These are phyloP conservation scores for Aureobasidium sp. DNA, from an alignment of 2,329 filamentous ascomycete species.

Conservation along the genomic window DNA sequence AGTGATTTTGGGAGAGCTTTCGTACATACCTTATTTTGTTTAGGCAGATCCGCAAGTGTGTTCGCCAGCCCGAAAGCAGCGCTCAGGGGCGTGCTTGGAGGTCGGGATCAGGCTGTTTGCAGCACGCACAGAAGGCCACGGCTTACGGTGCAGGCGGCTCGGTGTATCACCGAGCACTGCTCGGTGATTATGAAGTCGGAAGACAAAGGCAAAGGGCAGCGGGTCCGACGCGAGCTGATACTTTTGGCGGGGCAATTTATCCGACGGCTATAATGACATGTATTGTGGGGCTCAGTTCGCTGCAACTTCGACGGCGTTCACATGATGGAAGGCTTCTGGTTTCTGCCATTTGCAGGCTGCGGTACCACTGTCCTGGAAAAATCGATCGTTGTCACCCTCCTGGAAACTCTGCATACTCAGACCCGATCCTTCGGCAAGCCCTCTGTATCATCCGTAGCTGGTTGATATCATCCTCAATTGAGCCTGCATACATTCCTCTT, in stretches of 20 bases:
- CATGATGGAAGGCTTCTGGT: slow-evolving; percentile 9
- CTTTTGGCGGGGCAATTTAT: not conserved
- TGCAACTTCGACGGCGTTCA: not conserved
- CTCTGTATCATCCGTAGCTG: slow-evolving; percentile 5
- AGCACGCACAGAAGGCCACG: not conserved
- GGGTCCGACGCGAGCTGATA: not conserved
- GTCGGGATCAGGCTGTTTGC: slow-evolving; percentile 9
- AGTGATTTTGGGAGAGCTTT: not conserved
- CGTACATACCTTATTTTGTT: not conserved
- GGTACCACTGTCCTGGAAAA: slow-evolving; percentile 13
- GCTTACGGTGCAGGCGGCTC: not conserved
- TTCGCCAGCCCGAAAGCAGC: too few species aligned
- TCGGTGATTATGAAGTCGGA: slow-evolving; percentile 4
- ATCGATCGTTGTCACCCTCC: not conserved
- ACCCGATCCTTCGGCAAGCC: not conserved
- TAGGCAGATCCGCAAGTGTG: not conserved
- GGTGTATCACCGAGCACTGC: not conserved
- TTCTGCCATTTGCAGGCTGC: slow-evolving; percentile 1
- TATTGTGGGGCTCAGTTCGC: not conserved
- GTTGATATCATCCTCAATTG: slow-evolving; percentile 11
- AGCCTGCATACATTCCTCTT: slow-evolving; percentile 11
- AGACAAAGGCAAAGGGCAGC: not conserved
- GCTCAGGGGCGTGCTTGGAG: not conserved
- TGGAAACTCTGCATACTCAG: not conserved
- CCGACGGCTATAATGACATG: slow-evolving; percentile 13